Evolutionary conservation across 139 green algal species (phyloP).

Genomic region (Chlamydomonas applanata): DNA sequence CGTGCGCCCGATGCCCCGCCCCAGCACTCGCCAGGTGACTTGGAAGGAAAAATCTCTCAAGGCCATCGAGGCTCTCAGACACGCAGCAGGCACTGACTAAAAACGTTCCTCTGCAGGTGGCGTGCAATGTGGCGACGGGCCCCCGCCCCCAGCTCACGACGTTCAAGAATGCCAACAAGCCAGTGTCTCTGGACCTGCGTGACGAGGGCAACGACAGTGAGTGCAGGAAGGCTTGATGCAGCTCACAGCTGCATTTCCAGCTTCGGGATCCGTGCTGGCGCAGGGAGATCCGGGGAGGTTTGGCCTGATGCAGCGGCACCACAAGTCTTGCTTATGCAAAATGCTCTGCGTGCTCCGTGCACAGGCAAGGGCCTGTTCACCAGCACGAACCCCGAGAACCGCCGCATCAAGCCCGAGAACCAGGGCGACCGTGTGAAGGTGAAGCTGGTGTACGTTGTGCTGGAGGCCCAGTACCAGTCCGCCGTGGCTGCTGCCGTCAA

Average conservation of each 20-base stretch:
- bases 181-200: slow-evolving; percentile 47
- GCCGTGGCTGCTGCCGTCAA: slow-evolving; percentile 80
- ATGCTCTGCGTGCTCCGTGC: background rate
- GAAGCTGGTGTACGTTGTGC: slow-evolving; percentile 97
- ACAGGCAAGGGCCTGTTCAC: slow-evolving; percentile 84
- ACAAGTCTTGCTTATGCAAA: background rate
- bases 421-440: slow-evolving; percentile 63
- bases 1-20: no score
- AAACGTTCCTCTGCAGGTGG: slow-evolving; percentile 22
- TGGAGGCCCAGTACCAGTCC: slow-evolving; percentile 99
- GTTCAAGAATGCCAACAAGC: slow-evolving; percentile 34
- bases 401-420: slow-evolving; percentile 72
- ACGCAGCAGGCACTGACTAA: no score
- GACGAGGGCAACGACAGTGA: slow-evolving; percentile 34
- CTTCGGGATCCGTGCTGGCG: no score
- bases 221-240: background rate
- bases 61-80: no score
- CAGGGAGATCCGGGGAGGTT: no score
- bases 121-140: slow-evolving; percentile 53
- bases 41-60: no score
- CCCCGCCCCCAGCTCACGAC: slow-evolving; percentile 35
- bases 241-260: background rate
- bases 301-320: no score
- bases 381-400: slow-evolving; percentile 84
- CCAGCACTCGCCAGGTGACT: no score